Percentiles rank a stretch among this genome's conserved stretches.
phyloP scores from a whole-genome alignment of 1,284 basidiomycete genomes.

The Ceratobasidium sp. region DNA sequence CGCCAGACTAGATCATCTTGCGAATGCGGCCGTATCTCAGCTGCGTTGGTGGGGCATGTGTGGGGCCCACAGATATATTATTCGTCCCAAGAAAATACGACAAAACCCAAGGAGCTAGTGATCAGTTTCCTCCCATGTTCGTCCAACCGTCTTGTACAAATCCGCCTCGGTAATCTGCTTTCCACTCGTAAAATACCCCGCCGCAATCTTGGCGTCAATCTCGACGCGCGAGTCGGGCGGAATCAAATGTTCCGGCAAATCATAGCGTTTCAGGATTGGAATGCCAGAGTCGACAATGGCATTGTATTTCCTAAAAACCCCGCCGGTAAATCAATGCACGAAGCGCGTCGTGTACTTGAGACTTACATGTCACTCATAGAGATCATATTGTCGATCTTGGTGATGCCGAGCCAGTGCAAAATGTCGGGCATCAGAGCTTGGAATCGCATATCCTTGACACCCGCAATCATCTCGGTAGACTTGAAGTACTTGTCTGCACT shows the following conservation, averaged over 20 bases:
- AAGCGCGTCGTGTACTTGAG: conserved; percentile 9
- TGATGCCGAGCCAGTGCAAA: conserved; percentile 93
- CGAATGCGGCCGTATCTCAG: not conserved
- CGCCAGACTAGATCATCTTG: not conserved
- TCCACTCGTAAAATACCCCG: conserved; percentile 88
- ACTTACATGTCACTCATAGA: conserved; percentile 90
- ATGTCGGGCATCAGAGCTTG: conserved; percentile 97
- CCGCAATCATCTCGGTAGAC: conserved; percentile 92
- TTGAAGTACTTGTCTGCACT: conserved; percentile 95
- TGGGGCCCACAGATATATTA: conserved; percentile 11
- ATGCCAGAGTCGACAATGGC: conserved; percentile 92
- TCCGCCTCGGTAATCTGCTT: conserved; percentile 83
- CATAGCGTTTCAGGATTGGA: conserved; percentile 84
- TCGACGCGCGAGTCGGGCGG: conserved; percentile 95
- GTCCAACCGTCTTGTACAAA: conserved; percentile 86
- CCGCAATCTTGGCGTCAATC: conserved; percentile 94
- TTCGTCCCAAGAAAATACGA: conserved; percentile 16
- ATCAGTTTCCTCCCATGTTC: conserved; percentile 76
- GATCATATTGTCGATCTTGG: conserved; percentile 89
- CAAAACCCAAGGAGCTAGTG: conserved; percentile 49
- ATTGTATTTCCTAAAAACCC: conserved; percentile 84
- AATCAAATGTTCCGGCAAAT: conserved; percentile 88
- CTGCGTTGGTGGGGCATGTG: not conserved
- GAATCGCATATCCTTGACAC: conserved; percentile 96
- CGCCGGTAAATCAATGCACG: conserved; percentile 17